Conservation (phyloP, 257 asterid species). For the Solanum arcanum region DNA sequence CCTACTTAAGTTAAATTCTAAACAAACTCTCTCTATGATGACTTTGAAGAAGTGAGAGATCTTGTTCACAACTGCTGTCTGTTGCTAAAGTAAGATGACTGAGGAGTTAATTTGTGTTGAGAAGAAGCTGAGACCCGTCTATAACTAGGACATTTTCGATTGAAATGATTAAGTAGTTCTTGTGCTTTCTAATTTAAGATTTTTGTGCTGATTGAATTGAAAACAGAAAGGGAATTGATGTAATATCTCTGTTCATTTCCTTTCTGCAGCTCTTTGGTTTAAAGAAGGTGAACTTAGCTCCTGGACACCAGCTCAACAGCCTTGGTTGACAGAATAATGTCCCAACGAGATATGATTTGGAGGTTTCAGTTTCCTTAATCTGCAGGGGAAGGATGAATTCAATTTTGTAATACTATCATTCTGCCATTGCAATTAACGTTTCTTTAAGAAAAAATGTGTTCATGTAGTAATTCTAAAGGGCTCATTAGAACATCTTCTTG, state of each 20-base stretch:
- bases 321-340: conserved; percentile 60
- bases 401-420: conserved; percentile 12
- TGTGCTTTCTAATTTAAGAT: not conserved
- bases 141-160: not conserved
- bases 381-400: not conserved
- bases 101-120: not conserved
- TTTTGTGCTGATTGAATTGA: not conserved
- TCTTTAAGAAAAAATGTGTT: not conserved
- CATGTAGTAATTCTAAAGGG: not conserved
- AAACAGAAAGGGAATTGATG: not conserved
- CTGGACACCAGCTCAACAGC: conserved; percentile 64
- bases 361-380: not conserved
- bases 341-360: not conserved
- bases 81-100: not conserved
- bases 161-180: not conserved
- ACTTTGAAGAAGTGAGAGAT: not conserved
- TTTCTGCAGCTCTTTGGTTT: conserved; percentile 66
- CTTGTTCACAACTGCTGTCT: not conserved
- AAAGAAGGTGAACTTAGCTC: conserved; percentile 54
- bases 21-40: not conserved
- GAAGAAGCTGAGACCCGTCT: not conserved
- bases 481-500: not conserved
- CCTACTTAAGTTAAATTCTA: not conserved
- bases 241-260: not conserved
- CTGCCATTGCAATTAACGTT: not conserved